A percentile compares a stretch with the other conserved stretches of the same genome.
phyloP scores from a whole-genome alignment of 2,329 filamentous ascomycete species.

The Diaporthe australafricana region DNA sequence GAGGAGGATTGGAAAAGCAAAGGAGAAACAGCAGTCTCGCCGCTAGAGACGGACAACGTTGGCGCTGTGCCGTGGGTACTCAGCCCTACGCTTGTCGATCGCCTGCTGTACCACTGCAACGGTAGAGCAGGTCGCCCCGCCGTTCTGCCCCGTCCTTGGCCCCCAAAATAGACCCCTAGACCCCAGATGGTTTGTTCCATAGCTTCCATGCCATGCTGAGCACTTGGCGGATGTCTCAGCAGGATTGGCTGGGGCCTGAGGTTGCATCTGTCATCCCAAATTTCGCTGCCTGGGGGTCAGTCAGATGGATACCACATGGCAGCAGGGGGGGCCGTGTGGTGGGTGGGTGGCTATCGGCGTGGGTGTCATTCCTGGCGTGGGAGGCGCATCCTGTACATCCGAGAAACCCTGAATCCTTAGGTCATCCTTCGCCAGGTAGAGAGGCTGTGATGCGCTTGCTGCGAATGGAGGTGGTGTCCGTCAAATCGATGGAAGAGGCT shows the following conservation, averaged over 20 bases:
- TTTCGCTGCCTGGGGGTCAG: conserved; percentile 19
- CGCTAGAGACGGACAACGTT: not conserved
- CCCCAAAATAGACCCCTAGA: conserved; percentile 29
- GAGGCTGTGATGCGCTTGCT: conserved; percentile 34
- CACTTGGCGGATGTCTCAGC: conserved; percentile 20
- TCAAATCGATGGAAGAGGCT: conserved; percentile 34
- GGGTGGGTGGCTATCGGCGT: conserved; percentile 12
- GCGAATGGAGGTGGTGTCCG: conserved; percentile 25
- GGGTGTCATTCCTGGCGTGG: conserved; percentile 20
- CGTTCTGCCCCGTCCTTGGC: conserved; percentile 24
- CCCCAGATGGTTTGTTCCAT: conserved; percentile 14
- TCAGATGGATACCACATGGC: conserved; percentile 34
- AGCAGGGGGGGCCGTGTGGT: conserved; percentile 2
- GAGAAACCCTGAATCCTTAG: conserved; percentile 34
- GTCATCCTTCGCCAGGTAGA: conserved; percentile 34
- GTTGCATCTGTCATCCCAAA: conserved; percentile 22
- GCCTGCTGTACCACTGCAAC: conserved; percentile 25
- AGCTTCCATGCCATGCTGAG: conserved; percentile 17
- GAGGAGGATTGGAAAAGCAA: not conserved
- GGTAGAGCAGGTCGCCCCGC: conserved; percentile 26
- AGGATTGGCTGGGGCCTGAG: conserved; percentile 23
- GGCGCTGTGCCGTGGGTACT: conserved; percentile 15
- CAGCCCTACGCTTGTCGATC: conserved; percentile 36
- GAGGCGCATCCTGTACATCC: conserved; percentile 34
- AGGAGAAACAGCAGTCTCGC: not conserved